These are phyloP conservation scores for Talaromyces sp. DNA, from an alignment of 2,329 filamentous ascomycete species.

Conservation along the genomic window DNA sequence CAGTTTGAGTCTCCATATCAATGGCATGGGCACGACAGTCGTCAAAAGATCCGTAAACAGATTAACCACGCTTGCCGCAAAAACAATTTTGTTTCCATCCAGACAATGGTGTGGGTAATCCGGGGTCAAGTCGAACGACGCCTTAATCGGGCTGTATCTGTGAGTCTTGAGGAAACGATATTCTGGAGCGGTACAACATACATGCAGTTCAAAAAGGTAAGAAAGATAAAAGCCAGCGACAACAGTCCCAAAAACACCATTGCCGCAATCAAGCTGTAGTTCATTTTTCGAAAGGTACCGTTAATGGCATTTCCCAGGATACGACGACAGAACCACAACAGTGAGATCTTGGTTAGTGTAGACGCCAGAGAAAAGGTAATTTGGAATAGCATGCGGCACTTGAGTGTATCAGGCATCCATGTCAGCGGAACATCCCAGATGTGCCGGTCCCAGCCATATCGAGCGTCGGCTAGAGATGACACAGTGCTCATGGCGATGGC, in stretches of 20 bases:
- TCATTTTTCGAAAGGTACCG: constrained; percentile 18
- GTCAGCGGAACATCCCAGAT: constrained; percentile 34
- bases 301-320: constrained; percentile 5
- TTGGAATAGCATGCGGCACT: constrained; percentile 32
- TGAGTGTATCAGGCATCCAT: constrained; percentile 25
- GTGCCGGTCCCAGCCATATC: constrained; percentile 34
- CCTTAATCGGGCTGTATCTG: constrained; percentile 24
- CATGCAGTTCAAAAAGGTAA: constrained; percentile 37
- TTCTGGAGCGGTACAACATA: too few relatives aligned
- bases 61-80: constrained; percentile 32
- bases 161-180: too few relatives aligned
- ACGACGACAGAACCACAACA: constrained; percentile 12
- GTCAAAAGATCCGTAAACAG: constrained; percentile 31
- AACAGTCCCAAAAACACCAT: constrained; percentile 28
- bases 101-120: constrained; percentile 22
- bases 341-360: constrained; percentile 7
- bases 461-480: constrained; percentile 26
- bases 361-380: constrained; percentile 27
- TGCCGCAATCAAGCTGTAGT: constrained; percentile 17
- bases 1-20: constrained; percentile 35
- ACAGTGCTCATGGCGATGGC: constrained; percentile 28
- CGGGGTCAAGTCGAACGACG: constrained; percentile 10
- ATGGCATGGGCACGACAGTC: constrained; percentile 33
- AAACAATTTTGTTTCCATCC: constrained; percentile 23
- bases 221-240: constrained; percentile 24